Evolutionary conservation across 257 asterid species (phyloP).

Genomic region (Capsicum baccatum): DNA sequence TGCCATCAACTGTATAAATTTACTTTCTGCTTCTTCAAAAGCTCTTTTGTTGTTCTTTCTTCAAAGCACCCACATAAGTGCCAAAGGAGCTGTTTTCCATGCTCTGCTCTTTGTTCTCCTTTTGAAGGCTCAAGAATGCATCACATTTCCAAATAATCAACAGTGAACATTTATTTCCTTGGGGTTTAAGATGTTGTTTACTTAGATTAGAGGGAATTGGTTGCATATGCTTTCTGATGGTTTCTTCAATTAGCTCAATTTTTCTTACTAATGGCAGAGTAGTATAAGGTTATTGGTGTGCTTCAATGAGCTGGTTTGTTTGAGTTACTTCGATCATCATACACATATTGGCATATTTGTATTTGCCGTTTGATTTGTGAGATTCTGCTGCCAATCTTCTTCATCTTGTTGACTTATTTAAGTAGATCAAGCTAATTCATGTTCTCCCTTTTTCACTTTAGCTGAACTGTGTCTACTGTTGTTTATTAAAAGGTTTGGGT

Average conservation of each 20-base stretch:
- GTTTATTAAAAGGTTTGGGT: neutral
- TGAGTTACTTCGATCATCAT: slow-evolving; percentile 3
- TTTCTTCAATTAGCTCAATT: neutral
- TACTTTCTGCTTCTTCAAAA: neutral
- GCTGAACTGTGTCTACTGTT: neutral
- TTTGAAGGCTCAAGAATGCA: neutral
- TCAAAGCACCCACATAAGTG: neutral
- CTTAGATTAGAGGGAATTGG: neutral
- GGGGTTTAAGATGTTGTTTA: neutral
- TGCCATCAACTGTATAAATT: neutral
- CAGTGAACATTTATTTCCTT: neutral
- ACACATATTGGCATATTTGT: neutral
- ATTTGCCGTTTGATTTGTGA: slow-evolving; percentile 5
- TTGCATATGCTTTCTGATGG: slow-evolving; percentile 6
- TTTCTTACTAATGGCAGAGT: neutral
- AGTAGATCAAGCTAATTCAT: neutral
- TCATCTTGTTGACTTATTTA: neutral
- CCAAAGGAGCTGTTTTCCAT: neutral
- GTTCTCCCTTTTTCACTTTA: neutral
- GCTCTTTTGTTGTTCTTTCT: neutral
- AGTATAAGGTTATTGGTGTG: neutral
- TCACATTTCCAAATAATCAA: slow-evolving; percentile 2
- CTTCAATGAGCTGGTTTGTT: neutral
- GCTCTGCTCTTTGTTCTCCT: neutral
- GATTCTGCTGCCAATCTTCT: neutral